A percentile compares a stretch with the other conserved stretches of the same genome.
Evolutionary conservation across 805 yeast genomes (phyloP).

Genomic region (Danielozyma ontarioensis): DNA sequence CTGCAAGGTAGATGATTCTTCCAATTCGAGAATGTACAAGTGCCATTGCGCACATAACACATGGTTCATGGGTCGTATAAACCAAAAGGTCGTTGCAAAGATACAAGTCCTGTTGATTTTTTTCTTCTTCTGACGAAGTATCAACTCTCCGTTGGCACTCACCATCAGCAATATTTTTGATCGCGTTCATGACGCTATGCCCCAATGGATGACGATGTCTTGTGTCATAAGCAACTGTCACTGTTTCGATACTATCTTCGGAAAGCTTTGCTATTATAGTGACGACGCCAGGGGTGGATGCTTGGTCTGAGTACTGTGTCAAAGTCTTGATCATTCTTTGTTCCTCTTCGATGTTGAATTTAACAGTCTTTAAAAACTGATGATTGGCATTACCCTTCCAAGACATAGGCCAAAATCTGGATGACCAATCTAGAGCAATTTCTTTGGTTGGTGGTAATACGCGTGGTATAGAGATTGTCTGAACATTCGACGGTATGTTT

Average conservation of each 20-base stretch:
- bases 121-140: background rate
- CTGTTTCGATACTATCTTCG: conserved; percentile 24
- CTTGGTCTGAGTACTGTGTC: conserved; percentile 5
- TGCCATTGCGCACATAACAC: conserved; percentile 97
- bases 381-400: conserved; percentile 92
- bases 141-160: conserved; percentile 41
- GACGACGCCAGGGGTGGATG: conserved; percentile 46
- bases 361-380: conserved; percentile 56
- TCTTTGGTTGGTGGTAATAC: conserved; percentile 69
- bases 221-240: conserved; percentile 39
- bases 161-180: conserved; percentile 53
- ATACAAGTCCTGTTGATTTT: conserved; percentile 35
- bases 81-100: conserved; percentile 74
- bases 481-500: conserved; percentile 4
- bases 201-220: conserved; percentile 44
- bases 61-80: conserved; percentile 92
- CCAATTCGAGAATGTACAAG: conserved; percentile 82
- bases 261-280: conserved; percentile 62
- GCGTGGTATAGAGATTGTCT: conserved; percentile 43
- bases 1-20: conserved; percentile 54
- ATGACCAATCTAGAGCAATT: conserved; percentile 61
- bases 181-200: conserved; percentile 75
- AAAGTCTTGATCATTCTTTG: conserved; percentile 16
- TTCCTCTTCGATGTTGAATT: conserved; percentile 44
- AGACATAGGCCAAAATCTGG: conserved; percentile 74